Percentiles rank a stretch among this genome's conserved stretches.
These are phyloP conservation scores for Davidsoniella virescens DNA, from an alignment of 2,329 filamentous ascomycete genomes.

Conservation along the genomic window DNA sequence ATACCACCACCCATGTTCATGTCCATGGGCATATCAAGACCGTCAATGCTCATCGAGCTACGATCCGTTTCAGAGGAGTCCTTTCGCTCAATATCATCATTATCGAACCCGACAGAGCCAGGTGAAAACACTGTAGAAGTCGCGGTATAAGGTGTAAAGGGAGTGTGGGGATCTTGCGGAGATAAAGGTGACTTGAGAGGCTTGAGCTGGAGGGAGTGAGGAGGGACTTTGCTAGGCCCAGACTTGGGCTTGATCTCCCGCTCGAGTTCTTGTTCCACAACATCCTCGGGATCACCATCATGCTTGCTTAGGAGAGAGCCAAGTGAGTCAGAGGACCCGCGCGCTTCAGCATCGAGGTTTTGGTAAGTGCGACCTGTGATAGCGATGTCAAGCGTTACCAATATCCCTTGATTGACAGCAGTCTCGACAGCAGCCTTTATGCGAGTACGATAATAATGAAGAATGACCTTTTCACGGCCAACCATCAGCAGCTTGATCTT, in stretches of 20 bases:
- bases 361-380: constrained; percentile 9
- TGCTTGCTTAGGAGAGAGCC: constrained; percentile 7
- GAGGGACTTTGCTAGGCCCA: background rate
- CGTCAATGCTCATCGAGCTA: constrained; percentile 9
- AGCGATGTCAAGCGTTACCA: constrained; percentile 5
- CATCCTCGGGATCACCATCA: constrained; percentile 2
- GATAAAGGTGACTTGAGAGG: constrained; percentile 4
- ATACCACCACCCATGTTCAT: background rate
- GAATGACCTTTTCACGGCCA: constrained; percentile 35
- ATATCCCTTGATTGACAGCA: constrained; percentile 23
- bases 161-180: background rate
- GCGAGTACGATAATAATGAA: constrained; percentile 29
- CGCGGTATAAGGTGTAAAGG: constrained; percentile 8
- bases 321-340: constrained; percentile 7
- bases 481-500: constrained; percentile 31
- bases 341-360: background rate
- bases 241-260: constrained; percentile 1
- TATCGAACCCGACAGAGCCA: constrained; percentile 6
- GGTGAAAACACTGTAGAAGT: constrained; percentile 11
- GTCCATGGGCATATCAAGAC: constrained; percentile 1
- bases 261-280: constrained; percentile 2
- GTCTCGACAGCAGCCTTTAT: constrained; percentile 25
- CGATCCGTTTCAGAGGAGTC: constrained; percentile 6
- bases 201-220: constrained; percentile 9
- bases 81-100: constrained; percentile 7